Evolutionary conservation across 768 basidiomycete species (phyloP), one percentile per base, ranked within the genome.

Genomic region (Suillus spraguei): DNA sequence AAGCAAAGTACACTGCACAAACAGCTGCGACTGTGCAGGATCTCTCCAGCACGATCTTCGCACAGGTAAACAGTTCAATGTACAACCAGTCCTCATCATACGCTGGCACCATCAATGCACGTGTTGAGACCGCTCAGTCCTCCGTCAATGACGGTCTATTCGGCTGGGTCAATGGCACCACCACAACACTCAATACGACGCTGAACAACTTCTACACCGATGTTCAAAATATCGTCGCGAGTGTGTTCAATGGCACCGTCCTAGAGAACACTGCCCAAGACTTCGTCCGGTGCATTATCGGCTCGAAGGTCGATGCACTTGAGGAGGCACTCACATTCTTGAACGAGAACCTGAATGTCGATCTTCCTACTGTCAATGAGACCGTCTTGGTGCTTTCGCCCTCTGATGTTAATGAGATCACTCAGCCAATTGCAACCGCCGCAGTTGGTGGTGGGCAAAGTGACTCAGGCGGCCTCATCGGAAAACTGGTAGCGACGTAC

Each of bases 91-190:
- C 92, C 10, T 71, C 84, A 16, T 71, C 83, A 4, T 99, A 96
- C 67, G 95, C 96, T 4, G 80, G 75, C n/a, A 81, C 81, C 38
- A 81, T 95, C 70, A 99, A 99, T 67, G 70, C 69, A 22, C 90
- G 86, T 36, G 86, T 98, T 24, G 83, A 85, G 56, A 68, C 68
- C 39, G 81, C 94, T 56, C 92, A 99, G 77, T 81, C 79, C 44
- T 84, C 86, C 7, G 85, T 99, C 75, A 94, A 98, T 73, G 79
- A 93, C 46, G 91, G 91, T 32, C 77, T 99, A 53, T 97, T 99
- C 66, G 95, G 95, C 11, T 99, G 96, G 96, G 89, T 99, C 56
- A 95, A 98, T 69, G 84, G 81, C 20, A 97, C 97, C 9, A 97
- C 95, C 1, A 87, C 86, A 4, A 87, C 89, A 7, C 83, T 99